These are phyloP conservation scores for Oryza glumipatula DNA, from an alignment of 176 grass and related monocot genomes.

Conservation along the genomic window DNA sequence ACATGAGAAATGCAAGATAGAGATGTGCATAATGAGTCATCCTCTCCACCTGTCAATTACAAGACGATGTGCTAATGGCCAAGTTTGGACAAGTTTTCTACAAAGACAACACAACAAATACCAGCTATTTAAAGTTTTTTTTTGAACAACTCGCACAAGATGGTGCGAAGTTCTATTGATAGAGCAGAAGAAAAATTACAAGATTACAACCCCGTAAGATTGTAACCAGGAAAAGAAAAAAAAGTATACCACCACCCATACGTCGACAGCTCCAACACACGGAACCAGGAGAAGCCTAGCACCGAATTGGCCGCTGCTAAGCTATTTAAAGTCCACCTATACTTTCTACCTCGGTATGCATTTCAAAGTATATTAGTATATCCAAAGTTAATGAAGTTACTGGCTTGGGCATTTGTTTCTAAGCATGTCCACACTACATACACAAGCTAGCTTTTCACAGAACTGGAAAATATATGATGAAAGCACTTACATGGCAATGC, in stretches of 20 bases:
- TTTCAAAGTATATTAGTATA: slow-evolving; percentile 27
- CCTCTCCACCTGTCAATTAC: slow-evolving; percentile 12
- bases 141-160: no score
- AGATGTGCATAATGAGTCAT: slow-evolving; percentile 45
- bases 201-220: no score
- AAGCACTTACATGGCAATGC: slow-evolving; percentile 29
- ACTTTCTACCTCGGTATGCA: slow-evolving; percentile 1
- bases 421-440: slow-evolving; percentile 35
- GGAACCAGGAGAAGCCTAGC: no score
- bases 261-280: no score
- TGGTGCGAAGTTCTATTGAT: no score
- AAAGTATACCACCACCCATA: no score
- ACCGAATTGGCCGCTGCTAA: not conserved
- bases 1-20: slow-evolving; percentile 25
- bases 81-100: slow-evolving; percentile 18
- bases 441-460: slow-evolving; percentile 26
- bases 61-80: slow-evolving; percentile 13
- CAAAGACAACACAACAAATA: slow-evolving; percentile 14
- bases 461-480: slow-evolving; percentile 35
- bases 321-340: slow-evolving; percentile 1
- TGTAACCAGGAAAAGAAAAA: no score
- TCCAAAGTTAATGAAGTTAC: slow-evolving; percentile 1
- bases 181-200: no score
- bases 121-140: not conserved
- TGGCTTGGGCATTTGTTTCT: slow-evolving; percentile 33